Evolutionary conservation across 257 asterid genomes (phyloP).

Genomic region (Cruciata laevipes): DNA sequence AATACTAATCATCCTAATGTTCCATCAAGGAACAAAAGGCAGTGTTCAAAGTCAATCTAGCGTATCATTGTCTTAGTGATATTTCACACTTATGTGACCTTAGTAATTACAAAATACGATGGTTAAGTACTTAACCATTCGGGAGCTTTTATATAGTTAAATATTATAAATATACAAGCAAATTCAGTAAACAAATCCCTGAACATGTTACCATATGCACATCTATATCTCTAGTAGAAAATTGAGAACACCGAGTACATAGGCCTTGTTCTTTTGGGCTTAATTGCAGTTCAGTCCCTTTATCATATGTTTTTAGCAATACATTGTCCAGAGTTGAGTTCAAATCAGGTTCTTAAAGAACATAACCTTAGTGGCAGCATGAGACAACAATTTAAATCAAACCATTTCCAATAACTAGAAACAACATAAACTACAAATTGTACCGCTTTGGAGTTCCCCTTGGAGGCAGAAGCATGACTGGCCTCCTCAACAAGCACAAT

Average conservation of each 20-base stretch:
- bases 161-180: not conserved
- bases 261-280: not conserved
- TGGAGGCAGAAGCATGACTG: constrained; percentile 24
- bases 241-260: not conserved
- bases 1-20: not conserved
- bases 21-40: not conserved
- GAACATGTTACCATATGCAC: not conserved
- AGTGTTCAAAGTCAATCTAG: not conserved
- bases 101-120: not conserved
- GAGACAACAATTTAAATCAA: not conserved
- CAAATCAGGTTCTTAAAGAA: too few species aligned
- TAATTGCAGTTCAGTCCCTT: not conserved
- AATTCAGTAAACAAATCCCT: not conserved
- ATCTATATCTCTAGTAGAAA: not conserved
- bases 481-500: constrained; percentile 67
- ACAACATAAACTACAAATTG: not conserved
- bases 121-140: not conserved
- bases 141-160: not conserved
- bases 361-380: not conserved
- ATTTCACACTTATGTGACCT: not conserved
- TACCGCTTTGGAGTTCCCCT: constrained; percentile 44
- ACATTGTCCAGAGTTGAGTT: not conserved
- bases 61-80: not conserved
- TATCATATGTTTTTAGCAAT: too few species aligned
- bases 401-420: not conserved